Conservation (phyloP, 441 rosid genomes). For the California macrophylla region DNA sequence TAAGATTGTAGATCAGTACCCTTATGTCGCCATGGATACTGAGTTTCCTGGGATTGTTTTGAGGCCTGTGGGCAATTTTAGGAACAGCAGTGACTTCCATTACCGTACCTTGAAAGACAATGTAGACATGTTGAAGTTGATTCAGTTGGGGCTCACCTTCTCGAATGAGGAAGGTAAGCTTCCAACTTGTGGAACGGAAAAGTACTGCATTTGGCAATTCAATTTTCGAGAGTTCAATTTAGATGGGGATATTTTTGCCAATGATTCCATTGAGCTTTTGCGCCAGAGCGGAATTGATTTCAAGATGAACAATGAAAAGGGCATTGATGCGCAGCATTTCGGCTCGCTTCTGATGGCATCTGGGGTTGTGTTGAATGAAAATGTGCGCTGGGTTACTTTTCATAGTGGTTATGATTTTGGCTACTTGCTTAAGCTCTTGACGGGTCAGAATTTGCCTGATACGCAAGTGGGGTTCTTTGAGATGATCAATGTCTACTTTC, state of each 20-base stretch:
- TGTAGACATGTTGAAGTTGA: constrained; percentile 48
- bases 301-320: constrained; percentile 32
- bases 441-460: constrained; percentile 39
- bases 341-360: too few species aligned
- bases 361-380: constrained; percentile 13
- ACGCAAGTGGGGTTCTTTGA: constrained; percentile 38
- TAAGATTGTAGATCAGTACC: too few species aligned
- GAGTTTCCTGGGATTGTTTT: too few species aligned
- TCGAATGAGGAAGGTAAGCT: constrained; percentile 49
- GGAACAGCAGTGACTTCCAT: constrained; percentile 38
- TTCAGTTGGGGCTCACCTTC: constrained; percentile 54
- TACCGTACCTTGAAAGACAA: constrained; percentile 46
- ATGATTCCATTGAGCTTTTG: constrained; percentile 48
- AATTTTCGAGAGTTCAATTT: constrained; percentile 44
- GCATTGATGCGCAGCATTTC: constrained; percentile 30
- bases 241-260: constrained; percentile 34
- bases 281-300: constrained; percentile 48
- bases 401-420: constrained; percentile 65
- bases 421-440: constrained; percentile 54
- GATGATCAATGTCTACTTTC: constrained; percentile 41
- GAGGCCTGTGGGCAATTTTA: too few species aligned
- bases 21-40: too few species aligned
- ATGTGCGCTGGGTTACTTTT: constrained; percentile 48
- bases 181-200: constrained; percentile 50
- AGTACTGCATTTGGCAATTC: constrained; percentile 58